These are phyloP conservation scores for Penicillium malachiteum DNA, from an alignment of 495 filamentous ascomycete species.

Conservation along the genomic window DNA sequence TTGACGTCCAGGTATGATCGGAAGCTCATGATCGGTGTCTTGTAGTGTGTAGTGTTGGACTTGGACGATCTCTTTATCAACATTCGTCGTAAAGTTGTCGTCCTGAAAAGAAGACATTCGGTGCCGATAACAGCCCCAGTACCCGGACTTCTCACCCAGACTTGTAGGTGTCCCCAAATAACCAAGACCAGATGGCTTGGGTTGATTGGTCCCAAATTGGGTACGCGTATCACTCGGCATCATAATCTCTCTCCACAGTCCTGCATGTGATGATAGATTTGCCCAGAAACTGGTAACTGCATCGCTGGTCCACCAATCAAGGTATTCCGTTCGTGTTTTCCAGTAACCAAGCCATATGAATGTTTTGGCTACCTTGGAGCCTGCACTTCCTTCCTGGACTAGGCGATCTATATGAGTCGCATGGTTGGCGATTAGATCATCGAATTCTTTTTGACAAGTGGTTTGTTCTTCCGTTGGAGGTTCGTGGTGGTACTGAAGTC, in stretches of 20 bases:
- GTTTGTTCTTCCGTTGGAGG: background rate
- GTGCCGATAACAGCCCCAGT: slow-evolving; percentile 32
- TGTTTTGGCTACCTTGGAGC: background rate
- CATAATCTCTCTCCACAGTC: slow-evolving; percentile 31
- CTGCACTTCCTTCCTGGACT: slow-evolving; percentile 8
- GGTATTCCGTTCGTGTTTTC: slow-evolving; percentile 8
- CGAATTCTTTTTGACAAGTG: background rate
- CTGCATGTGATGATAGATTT: slow-evolving; percentile 21
- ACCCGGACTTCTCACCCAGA: slow-evolving; percentile 24
- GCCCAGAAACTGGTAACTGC: slow-evolving; percentile 24
- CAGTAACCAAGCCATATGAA: slow-evolving; percentile 20
- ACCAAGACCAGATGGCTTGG: slow-evolving; percentile 11
- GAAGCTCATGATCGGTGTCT: background rate
- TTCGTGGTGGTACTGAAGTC: slow-evolving; percentile 11
- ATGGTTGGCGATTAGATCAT: slow-evolving; percentile 4
- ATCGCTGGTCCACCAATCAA: slow-evolving; percentile 15
- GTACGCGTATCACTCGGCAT: slow-evolving; percentile 14
- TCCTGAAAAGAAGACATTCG: slow-evolving; percentile 14
- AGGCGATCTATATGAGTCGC: slow-evolving; percentile 7
- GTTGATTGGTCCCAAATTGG: slow-evolving; percentile 21
- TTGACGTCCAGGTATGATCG: slow-evolving; percentile 16
- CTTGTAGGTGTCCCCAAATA: slow-evolving; percentile 16
- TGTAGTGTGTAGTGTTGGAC: too few relatives aligned
- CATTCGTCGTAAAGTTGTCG: background rate
- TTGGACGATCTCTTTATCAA: background rate